Evolutionary conservation across 768 basidiomycete genomes (phyloP).

Genomic region (Filobasidium floriforme): DNA sequence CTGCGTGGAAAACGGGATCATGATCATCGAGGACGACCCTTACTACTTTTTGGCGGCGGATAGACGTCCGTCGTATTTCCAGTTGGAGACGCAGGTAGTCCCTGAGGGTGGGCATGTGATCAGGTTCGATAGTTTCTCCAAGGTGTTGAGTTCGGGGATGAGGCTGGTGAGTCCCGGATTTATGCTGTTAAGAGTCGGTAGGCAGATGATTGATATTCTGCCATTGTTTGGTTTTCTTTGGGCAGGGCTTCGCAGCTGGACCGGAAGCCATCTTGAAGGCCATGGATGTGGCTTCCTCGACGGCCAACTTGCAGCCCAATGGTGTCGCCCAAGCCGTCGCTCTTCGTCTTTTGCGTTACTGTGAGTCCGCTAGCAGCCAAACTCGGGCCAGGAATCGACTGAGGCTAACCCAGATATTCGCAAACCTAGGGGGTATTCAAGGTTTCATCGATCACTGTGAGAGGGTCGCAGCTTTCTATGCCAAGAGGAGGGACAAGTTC

Average conservation of each 20-base stretch:
- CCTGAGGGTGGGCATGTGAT: constrained; percentile 66
- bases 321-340: constrained; percentile 39
- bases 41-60: constrained; percentile 57
- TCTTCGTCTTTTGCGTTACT: constrained; percentile 31
- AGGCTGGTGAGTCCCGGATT: constrained; percentile 25
- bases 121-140: constrained; percentile 83
- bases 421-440: constrained; percentile 59
- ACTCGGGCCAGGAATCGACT: too few relatives aligned
- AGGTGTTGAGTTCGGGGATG: constrained; percentile 53
- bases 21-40: constrained; percentile 50
- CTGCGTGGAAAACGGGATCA: constrained; percentile 63
- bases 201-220: neutral
- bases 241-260: constrained; percentile 75
- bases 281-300: constrained; percentile 58
- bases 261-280: constrained; percentile 60
- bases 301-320: constrained; percentile 49
- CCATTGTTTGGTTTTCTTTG: constrained; percentile 50
- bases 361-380: constrained; percentile 15
- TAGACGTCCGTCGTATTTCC: constrained; percentile 70
- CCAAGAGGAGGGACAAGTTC: constrained; percentile 58
- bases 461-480: constrained; percentile 56
- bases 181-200: neutral
- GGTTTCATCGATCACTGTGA: constrained; percentile 65
- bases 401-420: constrained; percentile 53
- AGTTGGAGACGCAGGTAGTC: constrained; percentile 61